Evolutionary conservation across 192 early-diverging fungal species (phyloP), one percentile per base, ranked within the genome.

Genomic region (Linnemannia schmuckeri): DNA sequence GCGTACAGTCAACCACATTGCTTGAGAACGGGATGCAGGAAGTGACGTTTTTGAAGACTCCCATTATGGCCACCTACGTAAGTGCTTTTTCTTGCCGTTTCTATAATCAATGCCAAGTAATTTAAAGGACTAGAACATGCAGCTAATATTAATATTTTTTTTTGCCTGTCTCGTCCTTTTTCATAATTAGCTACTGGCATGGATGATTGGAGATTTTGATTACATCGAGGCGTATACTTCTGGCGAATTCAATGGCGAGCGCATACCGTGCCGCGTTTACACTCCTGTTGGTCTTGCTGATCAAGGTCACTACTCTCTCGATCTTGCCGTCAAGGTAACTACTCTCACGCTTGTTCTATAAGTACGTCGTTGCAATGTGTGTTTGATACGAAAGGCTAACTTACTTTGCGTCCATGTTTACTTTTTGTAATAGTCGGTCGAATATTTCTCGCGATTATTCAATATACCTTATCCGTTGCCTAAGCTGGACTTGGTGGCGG

Each of bases 401-500:
- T 20, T 5, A 52, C 20, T 4, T 52, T 52, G 18, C 37, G 18
- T 18, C 5, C 49, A 6, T 17, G 18, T 52, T 52, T 18, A 18
- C 18, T 44, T 41, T 33, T 30, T 41, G 40, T 41, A 49, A 2
- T 78, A 87, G 85, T 72, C 79, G 38, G 70, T 90, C 66, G 80
- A 82, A 63, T 88, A 88, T 72, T 82, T 82, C 69, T 81, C 89
- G 38, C 84, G 79, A 13, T 55, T 88, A 35, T 82, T 83, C 71
- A 93, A 92, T 79, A 90, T 90, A 78, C 81, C 80, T 22, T 90
- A 89, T 76, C 88, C 89, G 76, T 74, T 90, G 12, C 89, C 89
- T 72, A 90, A 90, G 89, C 78, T 83, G 44, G 94, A 95, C 87
- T 83, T 93, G 76, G 78, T 93, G 44, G 93, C 93, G 18, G 88